Evolutionary conservation across 257 asterid species (phyloP).

Genomic region (Solanum etuberosum): DNA sequence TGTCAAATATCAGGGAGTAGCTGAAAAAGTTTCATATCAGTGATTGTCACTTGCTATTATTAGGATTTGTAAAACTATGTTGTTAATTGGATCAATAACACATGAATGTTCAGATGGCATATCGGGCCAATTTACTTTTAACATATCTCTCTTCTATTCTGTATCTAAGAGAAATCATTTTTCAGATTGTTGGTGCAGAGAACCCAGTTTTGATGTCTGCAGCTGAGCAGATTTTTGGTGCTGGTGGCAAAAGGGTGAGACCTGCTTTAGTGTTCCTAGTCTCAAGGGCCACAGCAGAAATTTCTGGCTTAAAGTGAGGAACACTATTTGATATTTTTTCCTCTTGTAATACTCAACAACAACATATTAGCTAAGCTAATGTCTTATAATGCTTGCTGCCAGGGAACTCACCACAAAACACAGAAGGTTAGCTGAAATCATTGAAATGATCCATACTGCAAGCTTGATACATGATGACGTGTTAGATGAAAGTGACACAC

Average conservation of each 20-base stretch:
- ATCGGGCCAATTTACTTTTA: background rate
- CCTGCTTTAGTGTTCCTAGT: conserved; percentile 91
- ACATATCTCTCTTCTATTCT: background rate
- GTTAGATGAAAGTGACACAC: conserved; percentile 83
- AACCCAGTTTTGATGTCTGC: conserved; percentile 94
- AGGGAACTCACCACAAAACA: conserved; percentile 88
- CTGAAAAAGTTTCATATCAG: background rate
- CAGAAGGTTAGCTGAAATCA: conserved; percentile 88
- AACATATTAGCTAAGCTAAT: background rate
- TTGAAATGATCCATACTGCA: conserved; percentile 98
- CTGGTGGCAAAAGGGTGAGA: conserved; percentile 95
- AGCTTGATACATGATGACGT: conserved; percentile 95
- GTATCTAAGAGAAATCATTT: conserved; percentile 15
- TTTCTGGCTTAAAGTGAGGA: conserved; percentile 66
- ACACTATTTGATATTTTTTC: background rate
- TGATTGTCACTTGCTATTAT: background rate
- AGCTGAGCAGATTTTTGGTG: conserved; percentile 94
- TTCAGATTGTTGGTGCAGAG: conserved; percentile 94
- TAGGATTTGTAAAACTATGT: background rate
- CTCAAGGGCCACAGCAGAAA: conserved; percentile 82
- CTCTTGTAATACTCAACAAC: background rate
- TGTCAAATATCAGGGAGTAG: background rate
- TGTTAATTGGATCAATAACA: background rate
- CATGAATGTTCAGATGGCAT: background rate
- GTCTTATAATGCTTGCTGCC: conserved; percentile 2